Evolutionary conservation across 805 yeast genomes (phyloP).

Genomic region (Tetrapisispora taiwanensis): DNA sequence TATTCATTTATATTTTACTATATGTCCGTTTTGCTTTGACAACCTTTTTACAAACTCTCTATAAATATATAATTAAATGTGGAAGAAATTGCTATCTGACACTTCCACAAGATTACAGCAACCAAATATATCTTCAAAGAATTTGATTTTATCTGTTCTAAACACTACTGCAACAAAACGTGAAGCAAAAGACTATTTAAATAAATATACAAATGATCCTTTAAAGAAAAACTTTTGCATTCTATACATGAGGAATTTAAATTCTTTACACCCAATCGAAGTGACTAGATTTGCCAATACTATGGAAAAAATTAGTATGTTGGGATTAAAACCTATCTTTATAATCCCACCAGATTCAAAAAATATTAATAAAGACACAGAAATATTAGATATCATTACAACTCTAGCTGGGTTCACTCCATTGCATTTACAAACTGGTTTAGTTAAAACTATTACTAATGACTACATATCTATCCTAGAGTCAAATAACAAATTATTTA

Average conservation of each 20-base stretch:
- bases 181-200: conserved; percentile 74
- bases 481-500: conserved; percentile 3
- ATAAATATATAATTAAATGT: conserved; percentile 6
- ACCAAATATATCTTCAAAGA: conserved; percentile 33
- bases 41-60: not conserved
- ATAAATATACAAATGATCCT: conserved; percentile 42
- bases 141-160: conserved; percentile 71
- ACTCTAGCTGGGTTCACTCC: conserved; percentile 18
- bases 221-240: conserved; percentile 18
- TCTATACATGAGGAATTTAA: conserved; percentile 20
- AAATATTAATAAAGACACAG: conserved; percentile 11
- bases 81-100: conserved; percentile 10
- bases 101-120: conserved; percentile 11
- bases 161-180: conserved; percentile 89
- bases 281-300: conserved; percentile 14
- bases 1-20: not conserved
- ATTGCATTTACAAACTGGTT: conserved; percentile 18
- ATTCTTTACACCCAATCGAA: conserved; percentile 5
- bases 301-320: conserved; percentile 18
- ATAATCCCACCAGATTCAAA: conserved; percentile 35
- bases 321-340: conserved; percentile 67
- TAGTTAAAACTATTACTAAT: conserved; percentile 12
- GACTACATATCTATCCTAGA: conserved; percentile 11
- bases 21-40: not conserved
- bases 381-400: conserved; percentile 17